phyloP scores from a whole-genome alignment of 345 rosid species.

The Luvunga scandens region DNA sequence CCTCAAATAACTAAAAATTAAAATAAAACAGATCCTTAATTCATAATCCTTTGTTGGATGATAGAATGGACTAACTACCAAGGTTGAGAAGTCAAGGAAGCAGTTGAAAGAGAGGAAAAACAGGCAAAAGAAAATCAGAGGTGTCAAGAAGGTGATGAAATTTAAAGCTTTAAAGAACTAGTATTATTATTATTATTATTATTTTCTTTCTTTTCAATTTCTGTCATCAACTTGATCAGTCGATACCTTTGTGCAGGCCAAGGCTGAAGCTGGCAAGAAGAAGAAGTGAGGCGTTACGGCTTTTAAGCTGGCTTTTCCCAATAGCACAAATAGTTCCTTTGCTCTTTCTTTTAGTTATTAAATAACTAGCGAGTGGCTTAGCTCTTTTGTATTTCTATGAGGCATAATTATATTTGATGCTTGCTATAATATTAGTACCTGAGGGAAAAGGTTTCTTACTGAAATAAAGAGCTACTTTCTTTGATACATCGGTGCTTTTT shows the following conservation, averaged over 20 bases:
- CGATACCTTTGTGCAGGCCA: not conserved
- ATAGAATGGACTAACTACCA: slow-evolving; percentile 34
- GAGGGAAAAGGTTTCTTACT: too few species aligned
- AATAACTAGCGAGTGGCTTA: not conserved
- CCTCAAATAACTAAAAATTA: too few species aligned
- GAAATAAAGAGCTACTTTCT: too few species aligned
- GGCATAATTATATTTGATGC: too few species aligned
- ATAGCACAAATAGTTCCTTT: not conserved
- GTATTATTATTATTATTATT: too few species aligned
- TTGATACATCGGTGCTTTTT: too few species aligned
- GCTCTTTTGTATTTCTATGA: not conserved
- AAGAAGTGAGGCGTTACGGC: not conserved
- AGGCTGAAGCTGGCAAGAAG: slow-evolving; percentile 17
- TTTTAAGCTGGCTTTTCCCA: not conserved
- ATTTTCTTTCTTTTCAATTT: not conserved
- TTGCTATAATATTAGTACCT: too few species aligned
- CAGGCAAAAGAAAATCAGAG: slow-evolving; percentile 27
- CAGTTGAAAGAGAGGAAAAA: slow-evolving; percentile 37
- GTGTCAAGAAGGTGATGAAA: slow-evolving; percentile 6
- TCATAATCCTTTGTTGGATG: not conserved
- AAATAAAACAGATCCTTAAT: too few species aligned
- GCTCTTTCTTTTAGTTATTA: not conserved
- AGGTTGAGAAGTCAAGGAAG: slow-evolving; percentile 34
- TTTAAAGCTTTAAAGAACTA: too few species aligned
- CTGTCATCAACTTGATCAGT: not conserved